These are phyloP conservation scores for Mortierella sp. DNA, from an alignment of 371 early-diverging fungal species.

Conservation along the genomic window DNA sequence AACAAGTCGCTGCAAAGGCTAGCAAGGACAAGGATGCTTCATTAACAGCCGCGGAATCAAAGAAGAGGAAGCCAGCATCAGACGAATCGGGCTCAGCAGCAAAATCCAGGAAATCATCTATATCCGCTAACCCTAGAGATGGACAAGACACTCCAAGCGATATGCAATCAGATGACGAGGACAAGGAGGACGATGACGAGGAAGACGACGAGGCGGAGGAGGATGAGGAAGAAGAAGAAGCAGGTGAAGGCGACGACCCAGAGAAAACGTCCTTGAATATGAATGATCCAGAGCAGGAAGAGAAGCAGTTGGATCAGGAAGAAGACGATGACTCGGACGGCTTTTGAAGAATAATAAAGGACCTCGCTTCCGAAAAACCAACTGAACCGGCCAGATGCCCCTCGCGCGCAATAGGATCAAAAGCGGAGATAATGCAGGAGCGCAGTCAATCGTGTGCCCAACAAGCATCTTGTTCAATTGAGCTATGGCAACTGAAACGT, in stretches of 20 bases:
- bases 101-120: slow-evolving; percentile 47
- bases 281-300: slow-evolving; percentile 43
- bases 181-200: slow-evolving; percentile 22
- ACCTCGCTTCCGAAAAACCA: not conserved
- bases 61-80: slow-evolving; percentile 43
- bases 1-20: slow-evolving; percentile 28
- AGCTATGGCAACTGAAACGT: not conserved
- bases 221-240: slow-evolving; percentile 30
- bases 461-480: not conserved
- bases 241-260: slow-evolving; percentile 23
- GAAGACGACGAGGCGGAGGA: slow-evolving; percentile 33
- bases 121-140: slow-evolving; percentile 40
- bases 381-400: not conserved
- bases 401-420: not conserved
- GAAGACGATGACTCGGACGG: slow-evolving; percentile 55
- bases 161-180: slow-evolving; percentile 16
- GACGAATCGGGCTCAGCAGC: slow-evolving; percentile 18
- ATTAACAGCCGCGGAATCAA: slow-evolving; percentile 17
- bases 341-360: slow-evolving; percentile 17
- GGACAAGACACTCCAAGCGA: slow-evolving; percentile 30
- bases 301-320: slow-evolving; percentile 14
- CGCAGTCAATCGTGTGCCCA: not conserved
- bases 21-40: slow-evolving; percentile 34
- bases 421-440: not conserved
- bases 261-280: slow-evolving; percentile 32